These are phyloP conservation scores for Prosopis cineraria DNA, from an alignment of 306 rosid genomes.

Conservation along the genomic window DNA sequence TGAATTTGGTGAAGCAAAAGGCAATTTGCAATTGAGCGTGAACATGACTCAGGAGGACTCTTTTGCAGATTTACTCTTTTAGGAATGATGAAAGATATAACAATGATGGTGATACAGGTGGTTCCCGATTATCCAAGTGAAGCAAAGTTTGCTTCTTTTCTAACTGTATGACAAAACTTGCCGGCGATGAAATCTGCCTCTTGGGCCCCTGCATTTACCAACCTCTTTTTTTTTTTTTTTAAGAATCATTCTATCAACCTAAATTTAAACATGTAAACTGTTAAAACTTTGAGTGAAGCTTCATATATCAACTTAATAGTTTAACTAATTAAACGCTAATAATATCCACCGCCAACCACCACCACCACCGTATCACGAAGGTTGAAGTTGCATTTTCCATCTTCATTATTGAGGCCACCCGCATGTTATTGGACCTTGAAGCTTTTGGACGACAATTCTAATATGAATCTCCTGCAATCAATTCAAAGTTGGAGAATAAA, in stretches of 20 bases:
- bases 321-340: not conserved
- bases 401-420: not conserved
- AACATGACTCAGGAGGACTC: constrained; percentile 18
- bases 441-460: constrained; percentile 11
- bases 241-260: not conserved
- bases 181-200: not conserved
- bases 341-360: not conserved
- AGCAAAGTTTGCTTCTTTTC: constrained; percentile 6
- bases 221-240: not conserved
- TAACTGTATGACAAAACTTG: constrained; percentile 4
- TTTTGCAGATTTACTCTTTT: constrained; percentile 27
- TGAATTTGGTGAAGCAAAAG: constrained; percentile 47
- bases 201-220: not conserved
- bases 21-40: constrained; percentile 28
- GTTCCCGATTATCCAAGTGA: constrained; percentile 44
- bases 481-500: not conserved
- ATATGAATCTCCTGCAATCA: constrained; percentile 28
- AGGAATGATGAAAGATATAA: constrained; percentile 40
- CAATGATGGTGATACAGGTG: constrained; percentile 10
- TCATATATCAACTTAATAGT: not conserved
- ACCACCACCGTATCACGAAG: not conserved
- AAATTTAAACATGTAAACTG: not conserved
- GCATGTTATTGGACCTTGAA: not conserved
- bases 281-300: not conserved
- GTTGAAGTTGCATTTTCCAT: constrained; percentile 8